A percentile compares a stretch with the other conserved stretches of the same genome.
These are phyloP conservation scores for Entomortierella lignicola DNA, from an alignment of 192 early-diverging fungal genomes.

Conservation along the genomic window DNA sequence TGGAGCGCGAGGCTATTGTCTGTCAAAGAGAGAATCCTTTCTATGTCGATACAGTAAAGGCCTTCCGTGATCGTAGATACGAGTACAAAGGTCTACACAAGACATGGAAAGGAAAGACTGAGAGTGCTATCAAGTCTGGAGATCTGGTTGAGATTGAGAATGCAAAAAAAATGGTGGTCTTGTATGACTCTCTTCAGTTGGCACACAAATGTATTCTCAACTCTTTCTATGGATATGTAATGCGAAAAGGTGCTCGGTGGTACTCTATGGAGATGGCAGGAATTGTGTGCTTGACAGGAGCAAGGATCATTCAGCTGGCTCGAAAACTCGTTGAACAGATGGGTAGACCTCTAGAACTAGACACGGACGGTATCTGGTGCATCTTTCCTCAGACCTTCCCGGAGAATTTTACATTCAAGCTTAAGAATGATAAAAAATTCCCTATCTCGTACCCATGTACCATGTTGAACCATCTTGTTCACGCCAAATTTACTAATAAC, in stretches of 20 bases:
- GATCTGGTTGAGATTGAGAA: conserved; percentile 79
- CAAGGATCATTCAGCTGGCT: conserved; percentile 97
- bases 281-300: conserved; percentile 96
- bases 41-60: conserved; percentile 96
- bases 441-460: conserved; percentile 97
- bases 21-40: conserved; percentile 99
- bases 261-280: conserved; percentile 99
- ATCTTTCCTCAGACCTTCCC: conserved; percentile 93
- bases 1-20: conserved; percentile 88
- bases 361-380: conserved; percentile 99
- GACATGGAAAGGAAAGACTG: conserved; percentile 88
- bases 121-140: conserved; percentile 72
- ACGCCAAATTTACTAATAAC: conserved; percentile 96
- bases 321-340: conserved; percentile 91
- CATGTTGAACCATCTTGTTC: conserved; percentile 98
- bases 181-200: conserved; percentile 97
- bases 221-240: conserved; percentile 99
- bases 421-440: conserved; percentile 82
- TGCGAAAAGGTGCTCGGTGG: conserved; percentile 98
- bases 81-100: conserved; percentile 97
- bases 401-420: conserved; percentile 89
- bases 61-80: conserved; percentile 97
- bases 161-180: conserved; percentile 91
- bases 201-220: conserved; percentile 97
- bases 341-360: conserved; percentile 94